Evolutionary conservation across 345 rosid genomes (phyloP), one percentile per base, ranked within the genome.

Genomic region (Linum trigynum): DNA sequence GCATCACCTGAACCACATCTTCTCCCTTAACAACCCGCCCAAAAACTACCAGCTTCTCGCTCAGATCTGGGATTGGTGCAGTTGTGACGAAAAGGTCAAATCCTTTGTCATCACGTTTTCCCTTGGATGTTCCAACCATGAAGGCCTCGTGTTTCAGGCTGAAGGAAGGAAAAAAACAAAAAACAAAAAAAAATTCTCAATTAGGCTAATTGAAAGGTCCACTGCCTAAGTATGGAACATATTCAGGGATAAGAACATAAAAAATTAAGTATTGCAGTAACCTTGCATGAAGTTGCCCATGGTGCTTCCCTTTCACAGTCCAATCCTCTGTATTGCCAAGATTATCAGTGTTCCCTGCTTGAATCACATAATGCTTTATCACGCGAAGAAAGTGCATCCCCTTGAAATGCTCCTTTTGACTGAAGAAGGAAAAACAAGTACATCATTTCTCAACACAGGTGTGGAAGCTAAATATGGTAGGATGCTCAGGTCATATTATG

Each of bases 41-140:
- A 65, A 69, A 73, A 51, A 74, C 77, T 10, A 74, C 69, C 11
- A 74, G 64, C 60, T 74, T 74, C 39, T 74, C 77, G n/a, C 62
- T 69, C 3, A 69, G 63, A 65, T 74, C 77, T 11, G 77, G 77
- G 60, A 74, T 74, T 38, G 77, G 77, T 55, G 77, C 77, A 60
- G 77, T 74, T 61, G 77, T 74, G 57, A 74, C 69, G 67, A 69
- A 74, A 43, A 74, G 70, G 55, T 74, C 67, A 57, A 65, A 65
- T 38, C 48, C 61, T 48, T 66, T 69, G 55, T 48, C 73, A 16
- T 57, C 59, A 11, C 61, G 69, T 61, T 69, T 69, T 65, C 67
- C 55, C 63, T 69, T 74, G 5, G 73, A 69, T 43, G 77, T 69
- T 65, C 77, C 77, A 14, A 74, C 59, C 73, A 74, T 74, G 61